Base-by-base conservation (phyloP, 2,329 filamentous ascomycete species). In the Immersiporthe knoxdaviesiana region DNA sequence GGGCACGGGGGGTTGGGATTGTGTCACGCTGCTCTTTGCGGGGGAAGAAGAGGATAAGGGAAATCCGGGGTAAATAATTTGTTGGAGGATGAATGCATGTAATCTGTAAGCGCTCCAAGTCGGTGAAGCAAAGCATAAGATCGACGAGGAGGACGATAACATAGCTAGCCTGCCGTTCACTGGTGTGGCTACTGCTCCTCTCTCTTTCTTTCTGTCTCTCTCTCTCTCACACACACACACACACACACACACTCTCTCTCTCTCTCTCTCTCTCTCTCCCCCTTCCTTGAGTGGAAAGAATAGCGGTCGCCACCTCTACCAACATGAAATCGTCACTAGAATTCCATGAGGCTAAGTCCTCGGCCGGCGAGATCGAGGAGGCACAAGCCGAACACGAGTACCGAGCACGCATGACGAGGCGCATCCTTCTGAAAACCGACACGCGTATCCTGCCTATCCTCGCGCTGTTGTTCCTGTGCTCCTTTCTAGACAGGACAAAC, bases 401-500 rank as follows among this genome's bases (percentile, higher is more conserved):
- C 27, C 60, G 64, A 7, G 71, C 70, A 2, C 63, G 54, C 6
- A 47, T 78, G 61, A 76, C 76, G 3, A 73, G 66, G 58, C 72
- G 59, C 0, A 69, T 78, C 21, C 72, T 78, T 1, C 72, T 76
- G 66, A 78, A 78, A 68, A 73, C 76, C 8, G 77, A 78, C 66
- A 74, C 74, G 5, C 90, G 87, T 63, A 85, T 91, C 35, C 79
- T 91, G 8, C 89, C 89, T 0, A 78, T 89, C 8, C 82, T 92
- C n/a, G 84, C 88, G 0, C 74, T 91, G 0, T 79, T 92, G 1
- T 91, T 91, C 73, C 81, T 91, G 12, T 91, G 87, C 78, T 91
- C 88, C 1, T 85, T 85, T 70, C 81, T 86, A 63, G 90, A 92
- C 77, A 84, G 91, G 56, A 91, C 90, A n/a, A 92, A 92, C 75